Evolutionary conservation across 2,329 filamentous ascomycete species (phyloP).

Genomic region (Colletotrichum viniferum): DNA sequence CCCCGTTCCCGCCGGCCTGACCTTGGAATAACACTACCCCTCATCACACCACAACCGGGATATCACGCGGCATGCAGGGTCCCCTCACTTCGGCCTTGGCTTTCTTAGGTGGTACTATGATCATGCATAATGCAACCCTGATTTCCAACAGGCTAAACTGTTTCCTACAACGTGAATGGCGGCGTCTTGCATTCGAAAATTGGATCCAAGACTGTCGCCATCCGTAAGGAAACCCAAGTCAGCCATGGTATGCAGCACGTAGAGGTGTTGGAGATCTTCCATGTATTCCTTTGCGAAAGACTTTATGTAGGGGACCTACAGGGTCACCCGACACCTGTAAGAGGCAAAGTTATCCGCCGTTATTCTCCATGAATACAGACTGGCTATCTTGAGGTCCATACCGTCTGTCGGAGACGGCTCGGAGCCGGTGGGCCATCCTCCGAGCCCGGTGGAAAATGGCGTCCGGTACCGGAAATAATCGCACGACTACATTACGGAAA

Average conservation of each 20-base stretch:
- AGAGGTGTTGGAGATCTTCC: not conserved
- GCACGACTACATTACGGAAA: not conserved
- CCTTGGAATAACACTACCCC: not conserved
- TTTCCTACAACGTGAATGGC: not conserved
- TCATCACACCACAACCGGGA: not conserved
- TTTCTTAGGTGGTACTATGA: not conserved
- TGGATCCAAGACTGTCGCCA: not conserved
- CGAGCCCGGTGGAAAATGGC: not conserved
- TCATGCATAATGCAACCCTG: not conserved
- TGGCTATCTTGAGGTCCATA: not conserved
- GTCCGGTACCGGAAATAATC: not conserved
- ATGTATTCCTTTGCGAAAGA: not conserved
- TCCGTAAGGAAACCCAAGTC: not conserved
- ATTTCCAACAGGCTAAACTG: not conserved
- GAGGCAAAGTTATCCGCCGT: not conserved
- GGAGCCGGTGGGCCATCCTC: not conserved
- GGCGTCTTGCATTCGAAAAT: not conserved
- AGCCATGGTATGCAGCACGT: not conserved
- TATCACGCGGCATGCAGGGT: not conserved
- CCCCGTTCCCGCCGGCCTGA: not conserved
- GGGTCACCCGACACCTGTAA: not conserved
- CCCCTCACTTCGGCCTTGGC: not conserved
- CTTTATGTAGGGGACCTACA: not conserved
- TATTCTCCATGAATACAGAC: not conserved
- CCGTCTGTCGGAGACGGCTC: not conserved